Percentiles rank a stretch among this genome's conserved stretches.
These are phyloP conservation scores for Pestalotiopsis sp. DNA, from an alignment of 2,329 filamentous ascomycete species.

Conservation along the genomic window DNA sequence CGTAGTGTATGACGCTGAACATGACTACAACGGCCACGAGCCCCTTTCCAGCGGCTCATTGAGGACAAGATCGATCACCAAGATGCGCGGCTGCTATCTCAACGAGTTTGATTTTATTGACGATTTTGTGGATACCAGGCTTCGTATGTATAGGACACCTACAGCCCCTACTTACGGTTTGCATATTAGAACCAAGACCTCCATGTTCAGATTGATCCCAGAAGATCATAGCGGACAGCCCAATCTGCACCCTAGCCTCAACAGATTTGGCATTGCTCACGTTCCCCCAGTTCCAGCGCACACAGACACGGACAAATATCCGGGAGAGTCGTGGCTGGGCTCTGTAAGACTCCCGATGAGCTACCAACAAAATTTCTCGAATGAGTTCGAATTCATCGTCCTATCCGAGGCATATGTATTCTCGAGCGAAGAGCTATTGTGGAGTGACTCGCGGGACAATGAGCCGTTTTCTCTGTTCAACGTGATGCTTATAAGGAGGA, in stretches of 20 bases:
- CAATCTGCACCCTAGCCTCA: background rate
- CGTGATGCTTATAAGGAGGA: slow-evolving; percentile 8
- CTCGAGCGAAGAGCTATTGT: slow-evolving; percentile 4
- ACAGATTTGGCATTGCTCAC: background rate
- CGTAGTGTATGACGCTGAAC: background rate
- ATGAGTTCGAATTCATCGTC: slow-evolving; percentile 11
- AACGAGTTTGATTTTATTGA: background rate
- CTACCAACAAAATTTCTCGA: background rate
- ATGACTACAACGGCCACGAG: background rate
- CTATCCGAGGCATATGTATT: slow-evolving; percentile 12
- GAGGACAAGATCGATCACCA: background rate
- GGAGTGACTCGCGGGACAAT: background rate
- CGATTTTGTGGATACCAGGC: rapidly evolving
- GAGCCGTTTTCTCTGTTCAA: background rate
- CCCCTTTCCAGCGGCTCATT: background rate
- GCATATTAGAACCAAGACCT: background rate
- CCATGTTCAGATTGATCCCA: background rate
- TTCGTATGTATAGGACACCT: background rate
- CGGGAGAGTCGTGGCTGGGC: slow-evolving; percentile 8
- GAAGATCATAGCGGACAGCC: background rate
- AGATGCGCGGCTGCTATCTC: background rate
- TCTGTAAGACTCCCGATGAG: slow-evolving; percentile 8
- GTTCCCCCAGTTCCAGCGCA: background rate
- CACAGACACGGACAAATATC: too few relatives aligned
- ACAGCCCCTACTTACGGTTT: background rate